Base-by-base conservation (phyloP, 345 rosid genomes). In the Draba incana region DNA sequence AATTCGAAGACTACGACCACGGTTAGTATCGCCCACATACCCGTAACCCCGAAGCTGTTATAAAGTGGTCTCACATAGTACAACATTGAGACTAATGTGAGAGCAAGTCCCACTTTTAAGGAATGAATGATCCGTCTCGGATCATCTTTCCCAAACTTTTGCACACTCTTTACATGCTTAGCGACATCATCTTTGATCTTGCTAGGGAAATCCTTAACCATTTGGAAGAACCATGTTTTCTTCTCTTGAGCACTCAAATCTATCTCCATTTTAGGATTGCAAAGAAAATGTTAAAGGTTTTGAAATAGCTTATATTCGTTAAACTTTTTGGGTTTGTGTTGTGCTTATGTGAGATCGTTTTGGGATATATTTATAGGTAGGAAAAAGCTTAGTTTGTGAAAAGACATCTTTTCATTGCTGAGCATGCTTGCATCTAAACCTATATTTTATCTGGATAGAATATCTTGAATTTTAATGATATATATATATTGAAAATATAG, bases 1-100 rank as follows among this genome's bases (percentile, higher is more conserved):
- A 86, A 89, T 59, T 92, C 98, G 58, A 81, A 85, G 51, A 88
- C 82, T 28, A 92, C 92, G 0, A 86, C 90, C 2, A 88, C 97
- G 5, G 98, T 92, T 30, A 92, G 72, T 39, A 92, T 83, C 10
- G 97, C 98, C 98, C 98, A 92, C 77, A 90, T 84, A 64, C 92
- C 93, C 20, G 89, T 77, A 48, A 80, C 80, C 6, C 90, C 97
- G 33, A 88, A 86, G 47, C 86, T 75, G 31, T 79, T 76, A 65
- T 84, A 92, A 16, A 90, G 86, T 31, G 96, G 96, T 46, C 85
- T 69, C 9, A 65, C 71, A 48, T 86, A 90, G 82, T 83, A 88
- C n/a, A 92, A 41, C 20, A 84, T 49, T 5, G 97, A 90, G 4
- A 90, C 89, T 64, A 86, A 52, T 46, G 96, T 84, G 68, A 92